Evolutionary conservation across 345 rosid species (phyloP).

Genomic region (Mallotus nudiflorus): DNA sequence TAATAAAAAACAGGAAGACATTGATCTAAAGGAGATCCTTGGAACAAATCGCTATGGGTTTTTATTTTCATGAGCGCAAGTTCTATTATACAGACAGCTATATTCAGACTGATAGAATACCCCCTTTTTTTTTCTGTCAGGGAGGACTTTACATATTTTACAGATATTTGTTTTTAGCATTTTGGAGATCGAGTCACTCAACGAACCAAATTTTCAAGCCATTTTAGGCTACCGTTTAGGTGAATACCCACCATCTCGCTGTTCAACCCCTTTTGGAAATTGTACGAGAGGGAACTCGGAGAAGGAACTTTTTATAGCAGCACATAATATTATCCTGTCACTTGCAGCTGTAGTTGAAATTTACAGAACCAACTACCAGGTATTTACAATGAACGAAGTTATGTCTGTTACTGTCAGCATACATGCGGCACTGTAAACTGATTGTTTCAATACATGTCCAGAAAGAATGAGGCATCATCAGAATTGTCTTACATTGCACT

Average conservation of each 20-base stretch:
- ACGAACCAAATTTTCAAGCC: conserved; percentile 24
- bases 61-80: conserved; percentile 23
- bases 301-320: conserved; percentile 25
- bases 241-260: conserved; percentile 23
- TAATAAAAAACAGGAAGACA: conserved; percentile 21
- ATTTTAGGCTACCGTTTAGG: conserved; percentile 15
- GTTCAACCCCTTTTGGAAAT: conserved; percentile 24
- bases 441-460: not conserved
- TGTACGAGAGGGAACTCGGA: conserved; percentile 22
- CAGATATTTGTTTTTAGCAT: conserved; percentile 21
- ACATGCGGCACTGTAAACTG: no score
- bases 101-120: not conserved
- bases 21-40: conserved; percentile 18
- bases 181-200: conserved; percentile 29
- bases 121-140: conserved; percentile 5
- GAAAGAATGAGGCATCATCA: conserved; percentile 25
- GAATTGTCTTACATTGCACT: conserved; percentile 16
- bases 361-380: conserved; percentile 29
- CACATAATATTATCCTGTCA: conserved; percentile 24
- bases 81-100: not conserved
- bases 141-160: conserved; percentile 24
- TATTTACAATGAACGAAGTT: not conserved
- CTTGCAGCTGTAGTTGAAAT: conserved; percentile 24
- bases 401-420: no score
- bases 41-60: conserved; percentile 24